Evolutionary conservation across 2,329 filamentous ascomycete genomes (phyloP), one percentile per base, ranked within the genome.

Genomic region (Neofusicoccum ribis): DNA sequence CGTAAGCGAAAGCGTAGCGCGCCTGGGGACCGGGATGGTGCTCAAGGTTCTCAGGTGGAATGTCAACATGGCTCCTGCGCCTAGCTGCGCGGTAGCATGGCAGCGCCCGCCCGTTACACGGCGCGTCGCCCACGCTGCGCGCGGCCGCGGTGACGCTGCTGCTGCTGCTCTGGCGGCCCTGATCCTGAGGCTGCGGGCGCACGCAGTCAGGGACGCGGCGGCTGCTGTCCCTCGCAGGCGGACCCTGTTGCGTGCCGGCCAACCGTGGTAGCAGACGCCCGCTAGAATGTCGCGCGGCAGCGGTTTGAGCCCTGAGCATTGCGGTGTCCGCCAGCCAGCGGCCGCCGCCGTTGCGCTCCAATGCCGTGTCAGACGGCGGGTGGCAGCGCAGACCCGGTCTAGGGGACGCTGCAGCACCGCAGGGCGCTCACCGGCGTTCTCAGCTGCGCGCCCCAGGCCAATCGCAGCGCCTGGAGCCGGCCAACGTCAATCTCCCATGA

Each of bases 1-100:
- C 43, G 63, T 59, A 46, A 58, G 63, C 63, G 61, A 62, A 41
- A 49, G 63, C 63, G 60, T 23, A 52, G 50, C 15, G 50, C 50
- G 56, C 43, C 31, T 46, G 43, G 43, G 43, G 56, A 60, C 56
- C 56, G 56, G 56, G 56, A 60, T 52, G 23, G 23, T 50, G 17
- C 20, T 23, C 17, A 39, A 43, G 41, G 52, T 23, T 34, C 41
- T 44, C 39, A 60, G 56, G 56, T 60, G 59, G 59, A 62, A 62
- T 62, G 59, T 62, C 46, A 62, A 51, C 31, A 34, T 46, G 56
- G 56, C 41, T 44, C 56, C n/a, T 46, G 56, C 27, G 27, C 27
- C 27, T 31, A 31, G 27, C 27, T 31, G 27, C 39, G 17, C 12
- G 14, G 27, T n/a, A 60, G 56, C 44, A 47, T 60, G 56, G 56